Conservation (phyloP, 345 rosid genomes). For the Cardiospermum halicacabum region DNA sequence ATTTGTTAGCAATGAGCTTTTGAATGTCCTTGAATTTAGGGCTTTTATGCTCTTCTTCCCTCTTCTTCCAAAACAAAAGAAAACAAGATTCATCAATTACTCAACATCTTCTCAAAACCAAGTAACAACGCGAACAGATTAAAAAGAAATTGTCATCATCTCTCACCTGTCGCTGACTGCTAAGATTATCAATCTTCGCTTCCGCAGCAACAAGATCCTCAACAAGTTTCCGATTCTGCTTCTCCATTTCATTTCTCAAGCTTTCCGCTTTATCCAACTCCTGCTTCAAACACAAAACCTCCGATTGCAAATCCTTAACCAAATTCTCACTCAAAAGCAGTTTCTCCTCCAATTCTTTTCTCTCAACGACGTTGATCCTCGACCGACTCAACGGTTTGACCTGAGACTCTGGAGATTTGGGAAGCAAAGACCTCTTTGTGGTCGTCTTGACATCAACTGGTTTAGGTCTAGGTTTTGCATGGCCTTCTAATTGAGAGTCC, state of each 20-base stretch:
- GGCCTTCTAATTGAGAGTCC: conserved; percentile 22
- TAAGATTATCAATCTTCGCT: conserved; percentile 49
- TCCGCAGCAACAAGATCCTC: conserved; percentile 61
- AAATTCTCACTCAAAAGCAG: conserved; percentile 38
- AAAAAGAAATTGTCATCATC: no score
- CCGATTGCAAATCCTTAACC: conserved; percentile 55
- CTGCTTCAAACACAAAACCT: conserved; percentile 45
- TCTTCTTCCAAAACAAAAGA: conserved; percentile 18
- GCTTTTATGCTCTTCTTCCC: conserved; percentile 41
- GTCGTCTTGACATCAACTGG: conserved; percentile 36
- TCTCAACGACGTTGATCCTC: conserved; percentile 35
- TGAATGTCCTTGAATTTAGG: conserved; percentile 72
- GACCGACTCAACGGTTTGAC: conserved; percentile 27
- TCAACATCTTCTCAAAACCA: no score
- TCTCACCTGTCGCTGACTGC: conserved; percentile 37
- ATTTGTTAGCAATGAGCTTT: conserved; percentile 58
- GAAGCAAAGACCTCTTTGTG: conserved; percentile 35
- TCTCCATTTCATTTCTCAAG: conserved; percentile 47
- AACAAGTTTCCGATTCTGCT: conserved; percentile 51
- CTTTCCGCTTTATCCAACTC: conserved; percentile 55
- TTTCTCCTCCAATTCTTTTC: conserved; percentile 51
- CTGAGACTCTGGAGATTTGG: conserved; percentile 43
- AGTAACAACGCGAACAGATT: no score
- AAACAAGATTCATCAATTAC: no score
- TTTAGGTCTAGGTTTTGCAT: conserved; percentile 33